Conservation (phyloP, 345 rosid species). For the Heritiera littoralis region DNA sequence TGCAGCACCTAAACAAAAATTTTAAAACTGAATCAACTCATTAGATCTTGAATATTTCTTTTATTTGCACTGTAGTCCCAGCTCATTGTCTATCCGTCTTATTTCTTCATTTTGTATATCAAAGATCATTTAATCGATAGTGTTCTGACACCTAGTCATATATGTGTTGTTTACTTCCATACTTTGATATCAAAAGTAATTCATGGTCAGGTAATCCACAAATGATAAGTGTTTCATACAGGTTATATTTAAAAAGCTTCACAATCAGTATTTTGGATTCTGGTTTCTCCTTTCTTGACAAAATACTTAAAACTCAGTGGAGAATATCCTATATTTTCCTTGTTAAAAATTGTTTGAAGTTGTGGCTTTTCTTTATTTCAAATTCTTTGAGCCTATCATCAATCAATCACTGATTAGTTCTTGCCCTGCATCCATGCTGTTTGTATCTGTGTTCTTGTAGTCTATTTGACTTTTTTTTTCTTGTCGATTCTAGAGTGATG, state of each 20-base stretch:
- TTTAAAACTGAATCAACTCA: neutral
- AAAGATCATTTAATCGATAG: neutral
- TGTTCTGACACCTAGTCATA: neutral
- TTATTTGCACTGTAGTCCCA: neutral
- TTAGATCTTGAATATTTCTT: neutral
- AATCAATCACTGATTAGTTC: neutral
- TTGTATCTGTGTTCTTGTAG: neutral
- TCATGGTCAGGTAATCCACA: neutral
- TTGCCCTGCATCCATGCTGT: constrained; percentile 8
- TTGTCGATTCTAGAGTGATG: constrained; percentile 57
- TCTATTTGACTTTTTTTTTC: constrained; percentile 12
- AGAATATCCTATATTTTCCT: neutral
- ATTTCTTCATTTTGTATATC: neutral
- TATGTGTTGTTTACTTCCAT: neutral
- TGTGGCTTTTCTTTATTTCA: constrained; percentile 1
- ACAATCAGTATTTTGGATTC: neutral
- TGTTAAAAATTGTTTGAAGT: constrained; percentile 1
- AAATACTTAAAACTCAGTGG: constrained; percentile 4
- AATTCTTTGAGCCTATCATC: neutral
- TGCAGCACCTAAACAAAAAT: neutral
- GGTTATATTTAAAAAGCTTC: neutral
- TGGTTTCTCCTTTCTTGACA: neutral
- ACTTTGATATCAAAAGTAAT: neutral
- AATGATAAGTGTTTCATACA: neutral
- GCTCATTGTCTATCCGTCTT: neutral